Conservation (phyloP, 306 rosid genomes). For the Pueraria montana region DNA sequence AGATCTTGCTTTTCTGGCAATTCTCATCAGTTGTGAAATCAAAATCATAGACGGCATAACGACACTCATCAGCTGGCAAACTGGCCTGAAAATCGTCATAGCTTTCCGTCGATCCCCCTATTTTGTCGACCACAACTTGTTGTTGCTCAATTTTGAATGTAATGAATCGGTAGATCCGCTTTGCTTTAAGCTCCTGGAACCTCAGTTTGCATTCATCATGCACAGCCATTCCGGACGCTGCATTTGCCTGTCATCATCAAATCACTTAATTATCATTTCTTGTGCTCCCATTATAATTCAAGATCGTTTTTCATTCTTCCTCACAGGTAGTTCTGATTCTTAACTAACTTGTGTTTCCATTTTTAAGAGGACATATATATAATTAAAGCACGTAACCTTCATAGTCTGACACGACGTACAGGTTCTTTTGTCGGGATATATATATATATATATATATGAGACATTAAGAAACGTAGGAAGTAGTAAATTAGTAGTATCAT, state of each 20-base stretch:
- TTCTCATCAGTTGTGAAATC: slow-evolving; percentile 84
- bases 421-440: neutral
- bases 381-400: slow-evolving; percentile 9
- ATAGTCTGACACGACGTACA: neutral
- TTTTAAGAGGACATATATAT: neutral
- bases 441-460: no score
- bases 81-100: slow-evolving; percentile 76
- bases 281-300: neutral
- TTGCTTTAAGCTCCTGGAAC: slow-evolving; percentile 82
- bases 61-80: slow-evolving; percentile 86
- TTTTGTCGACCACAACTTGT: slow-evolving; percentile 72
- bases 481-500: neutral
- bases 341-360: neutral
- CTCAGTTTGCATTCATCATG: slow-evolving; percentile 82
- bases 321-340: neutral
- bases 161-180: slow-evolving; percentile 77
- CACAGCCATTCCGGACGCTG: slow-evolving; percentile 94
- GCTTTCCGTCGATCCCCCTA: slow-evolving; percentile 63
- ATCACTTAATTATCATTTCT: neutral
- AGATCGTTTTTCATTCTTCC: neutral
- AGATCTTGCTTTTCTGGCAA: slow-evolving; percentile 95
- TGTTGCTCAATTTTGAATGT: slow-evolving; percentile 77
- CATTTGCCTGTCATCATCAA: slow-evolving; percentile 68
- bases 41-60: slow-evolving; percentile 85
- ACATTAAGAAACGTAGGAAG: neutral